Evolutionary conservation across 192 early-diverging fungal genomes (phyloP).

Genomic region (Coemansia sp.): DNA sequence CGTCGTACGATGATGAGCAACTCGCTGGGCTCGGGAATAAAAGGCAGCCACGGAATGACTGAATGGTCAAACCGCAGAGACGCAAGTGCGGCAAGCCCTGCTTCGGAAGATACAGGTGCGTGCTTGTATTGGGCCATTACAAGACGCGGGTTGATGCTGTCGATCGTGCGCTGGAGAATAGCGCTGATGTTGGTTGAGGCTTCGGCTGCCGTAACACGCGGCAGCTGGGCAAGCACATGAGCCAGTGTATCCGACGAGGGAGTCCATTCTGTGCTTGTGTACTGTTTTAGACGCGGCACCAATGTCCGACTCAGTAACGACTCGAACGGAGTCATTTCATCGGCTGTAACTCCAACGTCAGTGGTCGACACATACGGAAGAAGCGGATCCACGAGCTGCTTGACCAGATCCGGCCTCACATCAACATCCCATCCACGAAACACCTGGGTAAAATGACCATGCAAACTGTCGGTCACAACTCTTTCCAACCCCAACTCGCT

Average conservation of each 20-base stretch:
- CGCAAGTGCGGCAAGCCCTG: not conserved
- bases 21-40: slow-evolving; percentile 28
- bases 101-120: not conserved
- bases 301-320: slow-evolving; percentile 30
- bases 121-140: slow-evolving; percentile 14
- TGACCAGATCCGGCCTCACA: slow-evolving; percentile 8
- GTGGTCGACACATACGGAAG: slow-evolving; percentile 6
- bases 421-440: slow-evolving; percentile 31
- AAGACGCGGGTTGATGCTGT: slow-evolving; percentile 21
- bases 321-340: slow-evolving; percentile 35
- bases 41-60: slow-evolving; percentile 50
- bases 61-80: slow-evolving; percentile 28
- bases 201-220: slow-evolving; percentile 8
- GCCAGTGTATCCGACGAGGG: slow-evolving; percentile 28
- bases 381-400: slow-evolving; percentile 21
- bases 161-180: slow-evolving; percentile 25
- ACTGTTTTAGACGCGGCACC: slow-evolving; percentile 38
- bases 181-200: slow-evolving; percentile 19
- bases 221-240: slow-evolving; percentile 17
- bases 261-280: slow-evolving; percentile 40
- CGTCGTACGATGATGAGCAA: slow-evolving; percentile 32
- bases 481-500: slow-evolving; percentile 38
- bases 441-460: slow-evolving; percentile 11
- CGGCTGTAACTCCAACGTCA: not conserved
- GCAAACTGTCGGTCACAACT: slow-evolving; percentile 19